These are phyloP conservation scores for Russula griseocarnosa DNA, from an alignment of 768 basidiomycete genomes.

Conservation along the genomic window DNA sequence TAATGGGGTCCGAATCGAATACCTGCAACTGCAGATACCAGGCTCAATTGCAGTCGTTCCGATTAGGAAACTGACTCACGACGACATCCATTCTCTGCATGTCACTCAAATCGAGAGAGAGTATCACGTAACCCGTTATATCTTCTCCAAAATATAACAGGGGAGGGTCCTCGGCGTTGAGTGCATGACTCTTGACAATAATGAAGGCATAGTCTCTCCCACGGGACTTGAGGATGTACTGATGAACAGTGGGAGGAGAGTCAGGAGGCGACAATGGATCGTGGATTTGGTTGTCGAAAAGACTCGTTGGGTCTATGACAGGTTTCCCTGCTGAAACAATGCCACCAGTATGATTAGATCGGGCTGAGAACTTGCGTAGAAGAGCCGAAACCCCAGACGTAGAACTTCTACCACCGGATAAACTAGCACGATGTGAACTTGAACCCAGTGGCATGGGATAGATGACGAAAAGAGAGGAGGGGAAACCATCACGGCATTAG, in stretches of 20 bases:
- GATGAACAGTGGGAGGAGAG: not conserved
- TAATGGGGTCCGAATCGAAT: constrained; percentile 4
- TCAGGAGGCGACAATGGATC: not conserved
- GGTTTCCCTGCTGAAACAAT: not conserved
- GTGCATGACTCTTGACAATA: constrained; percentile 10
- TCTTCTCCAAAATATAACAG: constrained; percentile 21
- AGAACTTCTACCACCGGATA: not conserved
- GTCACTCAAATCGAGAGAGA: constrained; percentile 5
- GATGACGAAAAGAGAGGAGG: not conserved
- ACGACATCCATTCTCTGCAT: constrained; percentile 21
- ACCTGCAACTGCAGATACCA: constrained; percentile 5
- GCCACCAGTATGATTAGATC: constrained; percentile 10
- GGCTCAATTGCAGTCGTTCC: not conserved
- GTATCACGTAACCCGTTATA: constrained; percentile 6
- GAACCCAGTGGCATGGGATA: not conserved
- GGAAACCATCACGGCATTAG: not conserved
- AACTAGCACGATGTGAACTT: not conserved
- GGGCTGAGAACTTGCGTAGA: constrained; percentile 10
- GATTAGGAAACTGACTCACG: constrained; percentile 5
- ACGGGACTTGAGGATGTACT: constrained; percentile 12
- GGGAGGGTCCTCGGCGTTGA: not conserved
- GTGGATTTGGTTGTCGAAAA: not conserved
- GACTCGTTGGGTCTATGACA: not conserved
- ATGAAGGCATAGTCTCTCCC: constrained; percentile 21
- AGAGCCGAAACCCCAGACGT: not conserved